A percentile compares a stretch with the other conserved stretches of the same genome.
These are phyloP conservation scores for Vanilla planifolia DNA, from an alignment of 106 monocot genomes.

Conservation along the genomic window DNA sequence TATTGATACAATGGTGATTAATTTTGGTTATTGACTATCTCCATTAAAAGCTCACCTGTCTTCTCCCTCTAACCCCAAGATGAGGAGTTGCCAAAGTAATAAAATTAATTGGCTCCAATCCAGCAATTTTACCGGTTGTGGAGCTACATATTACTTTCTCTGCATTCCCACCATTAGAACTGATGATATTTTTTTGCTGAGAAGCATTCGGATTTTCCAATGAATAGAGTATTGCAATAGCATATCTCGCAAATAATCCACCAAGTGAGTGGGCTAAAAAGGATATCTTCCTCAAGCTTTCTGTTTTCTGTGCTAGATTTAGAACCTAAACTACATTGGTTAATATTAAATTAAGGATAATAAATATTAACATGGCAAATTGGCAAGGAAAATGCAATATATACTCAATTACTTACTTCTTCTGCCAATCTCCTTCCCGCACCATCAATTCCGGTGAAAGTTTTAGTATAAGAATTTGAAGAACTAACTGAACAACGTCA, in stretches of 20 bases:
- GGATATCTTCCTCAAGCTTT: slow-evolving; percentile 77
- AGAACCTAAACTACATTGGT: slow-evolving; percentile 33
- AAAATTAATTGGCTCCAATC: slow-evolving; percentile 77
- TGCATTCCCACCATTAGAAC: slow-evolving; percentile 8
- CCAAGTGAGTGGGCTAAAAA: slow-evolving; percentile 90
- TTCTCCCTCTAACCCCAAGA: slow-evolving; percentile 89
- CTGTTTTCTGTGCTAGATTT: slow-evolving; percentile 49
- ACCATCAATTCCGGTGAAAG: slow-evolving; percentile 83
- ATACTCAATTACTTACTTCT: slow-evolving; percentile 43
- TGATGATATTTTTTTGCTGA: slow-evolving; percentile 4
- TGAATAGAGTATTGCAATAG: slow-evolving; percentile 68
- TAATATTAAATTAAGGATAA: neutral
- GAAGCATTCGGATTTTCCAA: slow-evolving; percentile 10
- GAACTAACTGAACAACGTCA: slow-evolving; percentile 66
- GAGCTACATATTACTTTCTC: slow-evolving; percentile 10
- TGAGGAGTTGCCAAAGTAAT: slow-evolving; percentile 97
- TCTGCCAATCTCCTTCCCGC: slow-evolving; percentile 88
- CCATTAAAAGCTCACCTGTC: slow-evolving; percentile 45
- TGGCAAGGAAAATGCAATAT: neutral
- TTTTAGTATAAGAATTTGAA: slow-evolving; percentile 77
- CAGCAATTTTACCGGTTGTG: slow-evolving; percentile 46
- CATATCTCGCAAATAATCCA: slow-evolving; percentile 90
- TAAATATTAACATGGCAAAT: neutral
- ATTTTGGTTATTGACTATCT: neutral
- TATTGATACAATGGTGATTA: neutral